Base-by-base conservation (phyloP, 2,329 filamentous ascomycete genomes). In the Bipolaris bicolor region DNA sequence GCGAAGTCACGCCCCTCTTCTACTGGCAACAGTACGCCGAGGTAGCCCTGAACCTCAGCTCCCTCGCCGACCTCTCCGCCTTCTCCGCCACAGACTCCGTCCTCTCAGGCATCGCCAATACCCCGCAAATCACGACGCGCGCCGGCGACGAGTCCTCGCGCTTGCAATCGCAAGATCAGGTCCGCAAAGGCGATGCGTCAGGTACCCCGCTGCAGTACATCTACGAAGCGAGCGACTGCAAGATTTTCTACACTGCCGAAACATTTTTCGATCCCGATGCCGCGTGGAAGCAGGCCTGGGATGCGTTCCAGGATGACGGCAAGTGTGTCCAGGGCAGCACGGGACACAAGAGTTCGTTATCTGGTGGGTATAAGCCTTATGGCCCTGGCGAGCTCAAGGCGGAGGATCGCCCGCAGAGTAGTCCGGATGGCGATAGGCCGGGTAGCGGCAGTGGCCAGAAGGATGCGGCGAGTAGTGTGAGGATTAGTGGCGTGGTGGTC, bases 191-290 rank as follows among this genome's bases (percentile, higher is more conserved):
- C 16, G 66, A 73, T 46, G 63, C 43, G 81, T 55, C 58, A 0
- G 64, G 57, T 16, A 75, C 77, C 0, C 82, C 86, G 16, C 66
- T 83, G 7, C 86, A 89, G 58, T 89, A 86, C 66, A 77, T 83
- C 5, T 84, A 85, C 58, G 82, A 87, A 60, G 80, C 85, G 1
- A 83, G 87, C 1, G 83, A 88, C 62, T 89, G 86, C 66, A 80
- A 83, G 13, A 68, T 88, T 29, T 88, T 83, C 63, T 88, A 83
- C 60, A 88, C 86, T 0, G 64, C 77, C n/a, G 73, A 79, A 3
- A 86, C 84, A 66, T 69, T 83, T 34, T 71, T 75, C 4, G 77
- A 85, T 55, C 77, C 82, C 1, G 77, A 77, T 4, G 77, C 73
- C 5, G 72, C 83, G 16, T 88, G 86, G 86, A 77, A 76, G 31